Evolutionary conservation across 2,329 filamentous ascomycete species (phyloP).

Genomic region (Ceratocystis papillata): DNA sequence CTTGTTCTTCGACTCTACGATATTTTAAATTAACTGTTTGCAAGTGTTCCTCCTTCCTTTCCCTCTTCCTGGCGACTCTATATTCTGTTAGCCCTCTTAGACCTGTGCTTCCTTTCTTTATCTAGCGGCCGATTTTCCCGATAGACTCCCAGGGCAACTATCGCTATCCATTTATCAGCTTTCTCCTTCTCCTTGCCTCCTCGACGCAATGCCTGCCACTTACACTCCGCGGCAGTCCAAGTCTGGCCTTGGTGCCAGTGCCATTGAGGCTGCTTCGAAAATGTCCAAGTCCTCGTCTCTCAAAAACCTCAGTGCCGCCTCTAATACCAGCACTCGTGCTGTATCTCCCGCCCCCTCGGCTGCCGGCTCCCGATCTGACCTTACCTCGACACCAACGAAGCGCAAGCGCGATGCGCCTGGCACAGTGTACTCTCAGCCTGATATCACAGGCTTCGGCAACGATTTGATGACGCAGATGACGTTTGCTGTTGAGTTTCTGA

Average conservation of each 20-base stretch:
- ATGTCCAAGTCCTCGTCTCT: conserved; percentile 44
- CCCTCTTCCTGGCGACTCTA: not conserved
- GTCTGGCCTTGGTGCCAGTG: conserved; percentile 15
- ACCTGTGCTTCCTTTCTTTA: not conserved
- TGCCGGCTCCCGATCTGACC: conserved; percentile 30
- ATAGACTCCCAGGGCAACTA: too few relatives aligned
- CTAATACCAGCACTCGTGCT: conserved; percentile 38
- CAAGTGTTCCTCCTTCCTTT: not conserved
- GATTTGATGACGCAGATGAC: conserved; percentile 80
- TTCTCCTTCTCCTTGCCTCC: not conserved
- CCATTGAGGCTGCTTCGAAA: conserved; percentile 47
- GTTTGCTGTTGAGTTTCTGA: conserved; percentile 75
- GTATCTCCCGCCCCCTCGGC: conserved; percentile 54
- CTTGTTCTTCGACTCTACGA: too few relatives aligned
- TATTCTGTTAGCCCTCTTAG: not conserved
- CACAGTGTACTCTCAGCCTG: conserved; percentile 64
- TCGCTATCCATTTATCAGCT: too few relatives aligned
- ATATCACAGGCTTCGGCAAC: conserved; percentile 61
- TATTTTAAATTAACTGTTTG: not conserved
- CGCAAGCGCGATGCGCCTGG: conserved; percentile 46
- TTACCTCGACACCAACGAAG: conserved; percentile 52
- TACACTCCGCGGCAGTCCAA: conserved; percentile 20
- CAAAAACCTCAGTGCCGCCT: conserved; percentile 43
- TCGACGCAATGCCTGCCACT: conserved; percentile 12
- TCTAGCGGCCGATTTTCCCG: not conserved